phyloP scores from a whole-genome alignment of 2,329 filamentous ascomycete species.

The Exophiala aquamarina region DNA sequence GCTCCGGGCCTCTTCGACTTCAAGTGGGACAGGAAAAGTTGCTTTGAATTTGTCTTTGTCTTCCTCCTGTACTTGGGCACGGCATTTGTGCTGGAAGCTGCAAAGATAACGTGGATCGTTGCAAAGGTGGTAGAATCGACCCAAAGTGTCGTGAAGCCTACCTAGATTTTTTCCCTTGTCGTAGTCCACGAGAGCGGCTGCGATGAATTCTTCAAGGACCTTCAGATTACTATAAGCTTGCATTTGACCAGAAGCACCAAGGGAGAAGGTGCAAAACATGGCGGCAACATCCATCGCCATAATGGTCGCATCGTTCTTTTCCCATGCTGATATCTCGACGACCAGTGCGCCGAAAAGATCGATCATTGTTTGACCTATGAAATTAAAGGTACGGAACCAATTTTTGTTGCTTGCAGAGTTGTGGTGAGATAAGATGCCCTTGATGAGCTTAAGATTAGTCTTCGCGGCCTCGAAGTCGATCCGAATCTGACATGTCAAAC shows the following conservation, averaged over 20 bases:
- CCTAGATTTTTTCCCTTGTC: constrained; percentile 1
- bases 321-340: constrained; percentile 2
- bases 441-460: constrained; percentile 4
- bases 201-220: constrained; percentile 16
- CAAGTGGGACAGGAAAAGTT: constrained; percentile 9
- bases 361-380: constrained; percentile 11
- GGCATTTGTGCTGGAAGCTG: constrained; percentile 14
- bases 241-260: constrained; percentile 4
- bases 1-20: constrained; percentile 1
- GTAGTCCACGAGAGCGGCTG: constrained; percentile 5
- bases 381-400: constrained; percentile 15
- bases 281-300: constrained; percentile 16
- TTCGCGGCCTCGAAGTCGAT: constrained; percentile 10
- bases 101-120: constrained; percentile 15
- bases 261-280: constrained; percentile 16
- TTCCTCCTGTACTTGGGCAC: background rate
- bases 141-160: constrained; percentile 9
- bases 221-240: constrained; percentile 11
- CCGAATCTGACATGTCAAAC: constrained; percentile 15
- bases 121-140: constrained; percentile 13
- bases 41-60: constrained; percentile 6
- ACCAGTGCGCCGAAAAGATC: constrained; percentile 13
- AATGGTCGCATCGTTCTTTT: constrained; percentile 3
- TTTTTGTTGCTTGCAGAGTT: constrained; percentile 7
- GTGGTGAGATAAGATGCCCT: constrained; percentile 4